Conservation (phyloP, 495 filamentous ascomycete genomes). For the Alectoria sarmentosa region DNA sequence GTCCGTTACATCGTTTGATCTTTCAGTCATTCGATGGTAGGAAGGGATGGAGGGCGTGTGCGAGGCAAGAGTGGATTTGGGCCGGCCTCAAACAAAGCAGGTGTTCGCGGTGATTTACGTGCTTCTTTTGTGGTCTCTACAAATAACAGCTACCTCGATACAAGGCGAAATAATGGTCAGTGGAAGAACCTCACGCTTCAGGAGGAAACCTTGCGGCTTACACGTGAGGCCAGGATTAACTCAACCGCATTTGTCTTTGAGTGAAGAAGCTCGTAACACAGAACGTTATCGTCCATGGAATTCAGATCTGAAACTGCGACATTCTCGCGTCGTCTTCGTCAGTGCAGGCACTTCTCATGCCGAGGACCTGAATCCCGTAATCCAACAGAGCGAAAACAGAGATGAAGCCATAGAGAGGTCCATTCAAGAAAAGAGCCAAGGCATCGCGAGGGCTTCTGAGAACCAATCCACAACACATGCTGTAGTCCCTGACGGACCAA, state of each 20-base stretch:
- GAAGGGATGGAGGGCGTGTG: conserved; percentile 19
- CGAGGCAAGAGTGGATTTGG: conserved; percentile 12
- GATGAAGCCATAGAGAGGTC: neutral
- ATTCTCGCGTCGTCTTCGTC: conserved; percentile 64
- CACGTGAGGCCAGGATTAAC: neutral
- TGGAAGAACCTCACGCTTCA: neutral
- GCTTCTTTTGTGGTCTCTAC: conserved; percentile 1
- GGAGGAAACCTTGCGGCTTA: conserved; percentile 4
- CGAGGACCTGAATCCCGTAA: conserved; percentile 21
- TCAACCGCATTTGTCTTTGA: conserved; percentile 47
- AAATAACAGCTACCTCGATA: conserved; percentile 4
- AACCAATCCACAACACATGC: neutral
- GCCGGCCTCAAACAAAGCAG: conserved; percentile 1
- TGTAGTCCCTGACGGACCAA: neutral
- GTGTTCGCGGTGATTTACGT: neutral
- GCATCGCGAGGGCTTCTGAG: neutral
- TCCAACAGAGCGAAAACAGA: neutral
- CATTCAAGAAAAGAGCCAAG: neutral
- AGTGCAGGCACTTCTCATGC: conserved; percentile 58
- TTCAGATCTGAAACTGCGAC: conserved; percentile 36
- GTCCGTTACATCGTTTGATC: neutral
- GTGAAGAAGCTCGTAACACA: conserved; percentile 73
- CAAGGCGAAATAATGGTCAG: conserved; percentile 6
- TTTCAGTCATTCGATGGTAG: conserved; percentile 1
- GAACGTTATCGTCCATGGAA: conserved; percentile 46